These are phyloP conservation scores for Diaporthe velutina DNA, from an alignment of 2,329 filamentous ascomycete species.

Conservation along the genomic window DNA sequence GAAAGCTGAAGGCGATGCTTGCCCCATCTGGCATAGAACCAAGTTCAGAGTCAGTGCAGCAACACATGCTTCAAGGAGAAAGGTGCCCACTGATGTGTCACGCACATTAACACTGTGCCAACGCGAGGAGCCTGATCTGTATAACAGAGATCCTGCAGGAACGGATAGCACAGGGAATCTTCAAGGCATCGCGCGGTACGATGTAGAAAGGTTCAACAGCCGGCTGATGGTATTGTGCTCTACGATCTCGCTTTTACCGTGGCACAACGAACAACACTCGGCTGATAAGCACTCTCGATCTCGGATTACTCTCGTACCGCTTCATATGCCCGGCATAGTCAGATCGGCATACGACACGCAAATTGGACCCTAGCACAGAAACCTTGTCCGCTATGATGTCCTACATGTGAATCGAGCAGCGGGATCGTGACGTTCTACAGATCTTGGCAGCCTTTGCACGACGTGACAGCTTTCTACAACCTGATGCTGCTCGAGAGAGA, in stretches of 20 bases:
- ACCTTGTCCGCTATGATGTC: background rate
- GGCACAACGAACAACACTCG: background rate
- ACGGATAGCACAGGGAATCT: background rate
- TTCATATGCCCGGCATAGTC: background rate
- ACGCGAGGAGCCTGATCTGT: background rate
- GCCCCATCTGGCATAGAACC: background rate
- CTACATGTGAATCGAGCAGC: background rate
- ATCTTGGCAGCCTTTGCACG: background rate
- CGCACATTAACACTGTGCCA: background rate
- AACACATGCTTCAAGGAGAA: background rate
- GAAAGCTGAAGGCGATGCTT: background rate
- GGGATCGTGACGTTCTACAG: background rate
- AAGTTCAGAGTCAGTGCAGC: background rate
- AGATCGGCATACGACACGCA: background rate
- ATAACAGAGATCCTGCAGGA: slow-evolving; percentile 20
- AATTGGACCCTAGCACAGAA: background rate
- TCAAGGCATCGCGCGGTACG: background rate
- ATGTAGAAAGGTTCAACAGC: background rate
- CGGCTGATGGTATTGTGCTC: background rate
- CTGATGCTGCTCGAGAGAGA: background rate
- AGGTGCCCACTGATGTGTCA: background rate
- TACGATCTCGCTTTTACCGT: background rate
- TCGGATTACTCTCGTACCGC: background rate
- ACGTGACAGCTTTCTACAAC: background rate
- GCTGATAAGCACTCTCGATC: background rate